phyloP scores from a whole-genome alignment of 257 asterid genomes.

The Przewalskia tangutica region DNA sequence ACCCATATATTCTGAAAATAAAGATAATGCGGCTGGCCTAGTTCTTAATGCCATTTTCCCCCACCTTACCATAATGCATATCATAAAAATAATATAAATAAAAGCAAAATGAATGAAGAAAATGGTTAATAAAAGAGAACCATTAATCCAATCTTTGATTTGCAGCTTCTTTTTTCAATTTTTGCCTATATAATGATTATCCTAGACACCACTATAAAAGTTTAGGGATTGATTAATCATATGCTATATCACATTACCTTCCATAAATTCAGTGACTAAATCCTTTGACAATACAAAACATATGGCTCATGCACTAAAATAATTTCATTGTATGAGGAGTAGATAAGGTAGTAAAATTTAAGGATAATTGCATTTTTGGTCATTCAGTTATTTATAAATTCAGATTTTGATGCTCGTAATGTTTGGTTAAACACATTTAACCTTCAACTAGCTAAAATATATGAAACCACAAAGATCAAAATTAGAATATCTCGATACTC shows the following conservation, averaged over 20 bases:
- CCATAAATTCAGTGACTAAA: background rate
- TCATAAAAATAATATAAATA: background rate
- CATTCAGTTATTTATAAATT: too few relatives aligned
- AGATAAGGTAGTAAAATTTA: background rate
- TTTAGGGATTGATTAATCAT: background rate
- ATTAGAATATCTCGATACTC: too few relatives aligned
- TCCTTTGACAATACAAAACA: background rate
- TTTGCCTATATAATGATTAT: background rate
- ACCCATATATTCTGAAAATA: background rate
- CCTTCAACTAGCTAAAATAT: too few relatives aligned
- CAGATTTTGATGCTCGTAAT: too few relatives aligned
- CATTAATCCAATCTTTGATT: background rate
- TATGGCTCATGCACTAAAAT: background rate
- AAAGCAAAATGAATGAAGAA: background rate
- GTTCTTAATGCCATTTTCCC: slow-evolving; percentile 34
- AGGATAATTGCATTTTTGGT: too few relatives aligned
- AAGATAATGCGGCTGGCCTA: slow-evolving; percentile 28
- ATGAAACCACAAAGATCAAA: too few relatives aligned
- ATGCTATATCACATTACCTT: background rate
- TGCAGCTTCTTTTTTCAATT: background rate
- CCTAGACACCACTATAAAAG: background rate
- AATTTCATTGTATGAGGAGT: background rate
- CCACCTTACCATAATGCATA: slow-evolving; percentile 14
- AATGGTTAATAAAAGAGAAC: background rate
- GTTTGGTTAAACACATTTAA: too few relatives aligned